A percentile compares a stretch with the other conserved stretches of the same genome.
phyloP scores from a whole-genome alignment of 306 rosid species.

The apple (Malus domestica) region DNA sequence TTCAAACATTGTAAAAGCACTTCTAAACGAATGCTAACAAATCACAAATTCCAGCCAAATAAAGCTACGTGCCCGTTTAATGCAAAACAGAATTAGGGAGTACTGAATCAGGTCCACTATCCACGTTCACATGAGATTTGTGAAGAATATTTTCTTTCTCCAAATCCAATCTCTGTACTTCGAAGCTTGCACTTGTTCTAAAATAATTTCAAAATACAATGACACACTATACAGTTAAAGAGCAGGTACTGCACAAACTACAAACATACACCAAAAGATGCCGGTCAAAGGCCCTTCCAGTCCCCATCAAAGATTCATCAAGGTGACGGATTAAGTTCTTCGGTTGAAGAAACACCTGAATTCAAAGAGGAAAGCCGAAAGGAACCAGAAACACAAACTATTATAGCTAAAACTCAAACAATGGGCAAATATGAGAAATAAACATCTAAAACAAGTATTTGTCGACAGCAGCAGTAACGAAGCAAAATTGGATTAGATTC shows the following conservation, averaged over 20 bases:
- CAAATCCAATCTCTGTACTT: not conserved
- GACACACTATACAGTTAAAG: not conserved
- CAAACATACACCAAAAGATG: not conserved
- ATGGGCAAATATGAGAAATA: not conserved
- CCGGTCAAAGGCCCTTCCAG: not conserved
- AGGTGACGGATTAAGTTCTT: constrained; percentile 11
- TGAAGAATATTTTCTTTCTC: not conserved
- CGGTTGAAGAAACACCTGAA: constrained; percentile 30
- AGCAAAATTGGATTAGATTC: not conserved
- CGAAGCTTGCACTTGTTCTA: not conserved
- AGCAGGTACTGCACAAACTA: not conserved
- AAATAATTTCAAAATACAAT: not conserved
- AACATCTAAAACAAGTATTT: not conserved
- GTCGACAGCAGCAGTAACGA: not conserved
- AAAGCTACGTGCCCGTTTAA: not conserved
- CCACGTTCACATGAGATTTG: not conserved
- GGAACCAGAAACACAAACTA: no score
- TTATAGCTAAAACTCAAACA: not conserved
- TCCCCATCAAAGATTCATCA: constrained; percentile 5
- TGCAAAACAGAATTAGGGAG: not conserved
- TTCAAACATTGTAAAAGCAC: no score
- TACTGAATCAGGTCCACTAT: not conserved
- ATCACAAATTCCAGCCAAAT: not conserved
- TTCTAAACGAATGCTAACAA: no score
- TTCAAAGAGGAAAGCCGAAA: not conserved